Evolutionary conservation across 2,329 filamentous ascomycete species (phyloP).

Genomic region (Fusarium dlaminii): DNA sequence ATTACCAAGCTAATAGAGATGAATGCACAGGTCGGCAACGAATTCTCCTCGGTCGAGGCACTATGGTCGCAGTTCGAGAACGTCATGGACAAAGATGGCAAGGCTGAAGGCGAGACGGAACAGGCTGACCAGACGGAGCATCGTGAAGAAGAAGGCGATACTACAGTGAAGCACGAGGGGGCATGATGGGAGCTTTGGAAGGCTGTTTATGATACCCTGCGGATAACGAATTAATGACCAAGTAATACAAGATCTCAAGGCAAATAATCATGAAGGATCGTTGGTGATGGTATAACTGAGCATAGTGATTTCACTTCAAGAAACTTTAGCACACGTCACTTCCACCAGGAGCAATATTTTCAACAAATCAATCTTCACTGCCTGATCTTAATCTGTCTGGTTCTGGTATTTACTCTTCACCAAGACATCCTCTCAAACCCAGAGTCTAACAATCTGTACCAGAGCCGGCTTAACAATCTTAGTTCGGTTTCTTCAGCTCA

Average conservation of each 20-base stretch:
- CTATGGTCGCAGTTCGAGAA: conserved; percentile 98
- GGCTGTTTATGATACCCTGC: conserved; percentile 33
- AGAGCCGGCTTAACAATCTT: not conserved
- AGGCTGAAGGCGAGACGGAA: conserved; percentile 22
- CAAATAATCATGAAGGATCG: not conserved
- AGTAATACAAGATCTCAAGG: not conserved
- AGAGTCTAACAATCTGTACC: not conserved
- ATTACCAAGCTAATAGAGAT: not conserved
- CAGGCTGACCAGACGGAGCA: conserved; percentile 35
- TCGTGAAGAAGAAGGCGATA: conserved; percentile 14
- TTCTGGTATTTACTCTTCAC: not conserved
- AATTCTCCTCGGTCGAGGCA: conserved; percentile 96
- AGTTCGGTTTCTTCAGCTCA: not conserved
- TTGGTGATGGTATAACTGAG: not conserved
- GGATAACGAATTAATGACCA: conserved; percentile 5
- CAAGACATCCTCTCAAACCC: not conserved
- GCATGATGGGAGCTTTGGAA: conserved; percentile 2
- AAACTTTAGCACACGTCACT: not conserved
- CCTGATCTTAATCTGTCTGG: not conserved
- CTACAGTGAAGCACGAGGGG: conserved; percentile 24
- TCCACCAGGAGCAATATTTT: not conserved
- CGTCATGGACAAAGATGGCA: conserved; percentile 82
- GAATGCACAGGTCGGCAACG: conserved; percentile 80
- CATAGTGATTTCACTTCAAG: not conserved
- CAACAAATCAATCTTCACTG: not conserved